Conservation (phyloP, 129 eudicot species). For the Smallanthus sonchifolius region DNA sequence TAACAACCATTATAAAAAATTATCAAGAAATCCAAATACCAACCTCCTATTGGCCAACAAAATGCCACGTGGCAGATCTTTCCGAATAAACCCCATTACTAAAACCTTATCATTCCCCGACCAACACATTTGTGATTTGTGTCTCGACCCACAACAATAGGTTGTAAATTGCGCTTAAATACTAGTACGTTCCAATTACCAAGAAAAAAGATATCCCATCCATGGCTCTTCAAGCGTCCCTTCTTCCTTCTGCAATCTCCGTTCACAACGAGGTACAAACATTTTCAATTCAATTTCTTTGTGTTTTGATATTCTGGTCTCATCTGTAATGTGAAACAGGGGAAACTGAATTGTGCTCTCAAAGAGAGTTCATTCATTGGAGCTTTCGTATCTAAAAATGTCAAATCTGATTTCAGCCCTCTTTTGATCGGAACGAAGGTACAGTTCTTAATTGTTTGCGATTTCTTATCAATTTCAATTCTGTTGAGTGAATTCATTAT, state of each 20-base stretch:
- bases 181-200: background rate
- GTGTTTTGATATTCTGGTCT: background rate
- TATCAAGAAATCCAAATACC: conserved; percentile 49
- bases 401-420: conserved; percentile 52
- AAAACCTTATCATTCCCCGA: conserved; percentile 49
- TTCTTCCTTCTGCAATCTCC: conserved; percentile 54
- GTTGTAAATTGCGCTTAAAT: background rate
- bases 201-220: conserved; percentile 17
- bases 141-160: background rate
- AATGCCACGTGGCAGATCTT: conserved; percentile 40
- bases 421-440: conserved; percentile 57
- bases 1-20: background rate
- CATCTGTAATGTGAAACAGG: conserved; percentile 39
- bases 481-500: background rate
- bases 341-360: conserved; percentile 37
- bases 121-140: background rate
- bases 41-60: conserved; percentile 44
- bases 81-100: conserved; percentile 23
- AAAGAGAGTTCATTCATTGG: conserved; percentile 59
- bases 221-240: conserved; percentile 85
- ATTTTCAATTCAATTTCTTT: background rate
- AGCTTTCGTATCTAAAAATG: conserved; percentile 37
- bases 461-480: background rate
- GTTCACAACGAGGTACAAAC: conserved; percentile 61
- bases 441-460: background rate